Conservation (phyloP, 2,329 filamentous ascomycete genomes). For the Pestalotiopsis fici region DNA sequence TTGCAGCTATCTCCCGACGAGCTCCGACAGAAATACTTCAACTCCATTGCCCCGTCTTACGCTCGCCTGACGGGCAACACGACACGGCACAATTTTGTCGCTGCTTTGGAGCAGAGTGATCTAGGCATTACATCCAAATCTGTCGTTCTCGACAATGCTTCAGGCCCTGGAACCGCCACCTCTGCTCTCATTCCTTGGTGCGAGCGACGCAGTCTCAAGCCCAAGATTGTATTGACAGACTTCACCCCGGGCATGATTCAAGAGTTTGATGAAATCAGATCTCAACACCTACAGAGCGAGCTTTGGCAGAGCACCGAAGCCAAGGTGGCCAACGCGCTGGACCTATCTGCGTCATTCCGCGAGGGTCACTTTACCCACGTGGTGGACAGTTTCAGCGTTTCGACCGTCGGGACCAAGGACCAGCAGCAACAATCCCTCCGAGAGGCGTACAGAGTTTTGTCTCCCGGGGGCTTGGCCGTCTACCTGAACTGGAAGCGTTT, state of each 20-base stretch:
- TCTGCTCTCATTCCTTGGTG: slow-evolving; percentile 18
- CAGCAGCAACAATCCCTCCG: slow-evolving; percentile 18
- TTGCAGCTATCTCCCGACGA: background rate
- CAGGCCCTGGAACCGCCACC: slow-evolving; percentile 31
- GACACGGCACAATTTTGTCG: slow-evolving; percentile 23
- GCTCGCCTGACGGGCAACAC: slow-evolving; percentile 27
- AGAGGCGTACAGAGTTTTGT: slow-evolving; percentile 30
- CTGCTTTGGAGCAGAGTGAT: slow-evolving; percentile 10
- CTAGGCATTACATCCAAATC: slow-evolving; percentile 25
- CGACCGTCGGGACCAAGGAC: slow-evolving; percentile 23
- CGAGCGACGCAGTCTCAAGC: background rate
- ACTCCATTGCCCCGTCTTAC: slow-evolving; percentile 25
- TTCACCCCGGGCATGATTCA: slow-evolving; percentile 19
- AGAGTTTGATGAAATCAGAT: background rate
- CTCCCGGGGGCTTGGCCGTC: slow-evolving; percentile 25
- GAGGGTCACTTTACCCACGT: slow-evolving; percentile 22
- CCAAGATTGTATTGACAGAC: slow-evolving; percentile 21
- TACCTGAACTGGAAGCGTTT: slow-evolving; percentile 26
- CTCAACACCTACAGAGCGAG: background rate
- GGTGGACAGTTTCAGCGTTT: slow-evolving; percentile 32
- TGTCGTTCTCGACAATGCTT: slow-evolving; percentile 32
- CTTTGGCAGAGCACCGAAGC: slow-evolving; percentile 6
- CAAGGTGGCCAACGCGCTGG: slow-evolving; percentile 18
- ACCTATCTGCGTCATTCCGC: slow-evolving; percentile 17
- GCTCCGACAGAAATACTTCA: slow-evolving; percentile 21